Percentiles rank a stretch among this genome's conserved stretches.
These are phyloP conservation scores for Pisolithus thermaeus DNA, from an alignment of 1,284 basidiomycete genomes.

Conservation along the genomic window DNA sequence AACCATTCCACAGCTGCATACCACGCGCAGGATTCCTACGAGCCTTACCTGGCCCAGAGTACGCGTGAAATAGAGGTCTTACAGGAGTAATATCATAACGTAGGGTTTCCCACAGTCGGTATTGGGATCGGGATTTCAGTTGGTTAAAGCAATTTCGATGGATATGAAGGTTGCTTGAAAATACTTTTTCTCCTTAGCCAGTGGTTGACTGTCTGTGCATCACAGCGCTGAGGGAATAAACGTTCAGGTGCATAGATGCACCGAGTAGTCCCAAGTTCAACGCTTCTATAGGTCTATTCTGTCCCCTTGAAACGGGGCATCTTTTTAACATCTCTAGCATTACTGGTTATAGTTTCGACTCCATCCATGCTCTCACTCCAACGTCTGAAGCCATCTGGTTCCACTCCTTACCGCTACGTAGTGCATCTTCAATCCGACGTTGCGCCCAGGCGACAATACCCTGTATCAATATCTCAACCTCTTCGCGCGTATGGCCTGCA, in stretches of 20 bases:
- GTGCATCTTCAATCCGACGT: conserved; percentile 16
- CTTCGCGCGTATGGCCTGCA: conserved; percentile 59
- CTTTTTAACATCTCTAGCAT: conserved; percentile 22
- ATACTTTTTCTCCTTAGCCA: no score
- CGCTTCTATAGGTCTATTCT: neutral
- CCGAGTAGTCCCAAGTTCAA: no score
- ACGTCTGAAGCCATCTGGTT: conserved; percentile 7
- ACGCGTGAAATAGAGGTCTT: conserved; percentile 55
- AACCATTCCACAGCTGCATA: conserved; percentile 37
- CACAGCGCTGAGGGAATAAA: no score
- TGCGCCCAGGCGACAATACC: conserved; percentile 50
- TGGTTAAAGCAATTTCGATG: no score
- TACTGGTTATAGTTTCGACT: conserved; percentile 21
- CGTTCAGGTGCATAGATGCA: no score
- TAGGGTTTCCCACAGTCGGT: neutral
- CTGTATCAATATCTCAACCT: conserved; percentile 54
- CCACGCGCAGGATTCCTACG: conserved; percentile 46
- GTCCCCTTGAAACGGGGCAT: conserved; percentile 4
- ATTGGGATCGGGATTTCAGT: no score
- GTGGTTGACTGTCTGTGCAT: no score
- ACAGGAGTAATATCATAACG: conserved; percentile 40
- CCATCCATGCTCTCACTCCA: conserved; percentile 24
- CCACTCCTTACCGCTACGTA: conserved; percentile 5
- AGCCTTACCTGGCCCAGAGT: conserved; percentile 50
- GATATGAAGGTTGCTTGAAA: no score